Evolutionary conservation across 805 yeast species (phyloP).

Genomic region (Clavispora fructus): DNA sequence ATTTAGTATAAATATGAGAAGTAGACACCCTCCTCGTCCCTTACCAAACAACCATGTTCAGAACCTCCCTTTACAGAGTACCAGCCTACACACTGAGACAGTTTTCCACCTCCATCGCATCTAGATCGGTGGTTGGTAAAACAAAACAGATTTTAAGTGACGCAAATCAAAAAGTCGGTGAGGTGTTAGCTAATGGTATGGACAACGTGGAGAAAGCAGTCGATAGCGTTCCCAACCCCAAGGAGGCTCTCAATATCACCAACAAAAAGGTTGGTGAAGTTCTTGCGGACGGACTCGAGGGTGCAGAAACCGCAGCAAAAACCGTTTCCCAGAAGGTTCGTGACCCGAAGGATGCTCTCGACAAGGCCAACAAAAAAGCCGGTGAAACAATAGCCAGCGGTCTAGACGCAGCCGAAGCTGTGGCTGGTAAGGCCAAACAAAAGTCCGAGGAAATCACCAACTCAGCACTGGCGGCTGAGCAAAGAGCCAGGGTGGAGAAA

Average conservation of each 20-base stretch:
- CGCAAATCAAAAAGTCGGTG: slow-evolving; percentile 27
- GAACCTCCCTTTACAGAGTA: neutral
- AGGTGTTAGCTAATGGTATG: slow-evolving; percentile 29
- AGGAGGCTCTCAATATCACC: slow-evolving; percentile 24
- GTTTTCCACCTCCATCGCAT: neutral
- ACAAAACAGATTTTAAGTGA: slow-evolving; percentile 20
- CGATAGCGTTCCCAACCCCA: slow-evolving; percentile 7
- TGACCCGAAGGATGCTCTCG: slow-evolving; percentile 23
- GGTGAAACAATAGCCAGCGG: slow-evolving; percentile 39
- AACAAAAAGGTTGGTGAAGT: slow-evolving; percentile 29
- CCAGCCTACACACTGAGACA: neutral
- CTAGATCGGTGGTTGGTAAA: neutral
- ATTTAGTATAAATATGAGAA: neutral
- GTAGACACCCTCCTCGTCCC: no score
- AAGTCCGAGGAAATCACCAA: slow-evolving; percentile 4
- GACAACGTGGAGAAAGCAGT: slow-evolving; percentile 24
- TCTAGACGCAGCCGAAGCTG: slow-evolving; percentile 30
- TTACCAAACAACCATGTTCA: neutral
- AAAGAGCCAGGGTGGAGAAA: slow-evolving; percentile 19
- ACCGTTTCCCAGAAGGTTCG: slow-evolving; percentile 8
- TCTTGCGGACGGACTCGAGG: slow-evolving; percentile 29
- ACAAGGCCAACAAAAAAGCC: slow-evolving; percentile 31
- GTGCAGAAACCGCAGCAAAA: slow-evolving; percentile 23
- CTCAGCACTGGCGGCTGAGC: slow-evolving; percentile 5
- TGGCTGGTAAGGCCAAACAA: slow-evolving; percentile 4